Percentiles rank a stretch among this genome's conserved stretches.
phyloP scores from a whole-genome alignment of 768 basidiomycete species.

The Rhizopogon vinicolor region DNA sequence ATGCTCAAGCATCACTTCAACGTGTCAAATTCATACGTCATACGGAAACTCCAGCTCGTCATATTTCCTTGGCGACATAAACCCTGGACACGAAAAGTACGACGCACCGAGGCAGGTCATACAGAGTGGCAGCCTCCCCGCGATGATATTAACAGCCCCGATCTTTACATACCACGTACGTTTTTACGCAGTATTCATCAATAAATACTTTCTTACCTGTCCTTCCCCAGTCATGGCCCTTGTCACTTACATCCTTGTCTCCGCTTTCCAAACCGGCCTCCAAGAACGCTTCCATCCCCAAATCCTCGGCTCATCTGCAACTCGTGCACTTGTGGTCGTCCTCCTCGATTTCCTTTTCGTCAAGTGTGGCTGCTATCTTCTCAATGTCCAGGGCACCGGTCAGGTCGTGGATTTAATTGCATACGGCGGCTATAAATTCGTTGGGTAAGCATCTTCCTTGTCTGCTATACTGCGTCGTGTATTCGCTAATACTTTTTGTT shows the following conservation, averaged over 20 bases:
- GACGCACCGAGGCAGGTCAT: constrained; percentile 55
- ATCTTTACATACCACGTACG: constrained; percentile 92
- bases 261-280: constrained; percentile 81
- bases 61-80: constrained; percentile 95
- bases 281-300: constrained; percentile 82
- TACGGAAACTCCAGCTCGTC: constrained; percentile 79
- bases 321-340: constrained; percentile 79
- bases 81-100: constrained; percentile 74
- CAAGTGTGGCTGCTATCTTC: constrained; percentile 87
- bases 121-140: constrained; percentile 85
- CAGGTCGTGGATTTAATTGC: constrained; percentile 83
- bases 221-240: constrained; percentile 78
- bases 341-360: constrained; percentile 87
- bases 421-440: constrained; percentile 97
- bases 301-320: constrained; percentile 82
- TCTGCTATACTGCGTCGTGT: neutral
- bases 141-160: constrained; percentile 94
- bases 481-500: neutral
- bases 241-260: constrained; percentile 90
- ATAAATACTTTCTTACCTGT: constrained; percentile 4
- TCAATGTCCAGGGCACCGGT: constrained; percentile 73
- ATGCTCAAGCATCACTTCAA: constrained; percentile 90
- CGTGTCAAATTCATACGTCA: constrained; percentile 94
- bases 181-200: neutral
- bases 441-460: constrained; percentile 56